Base-by-base conservation (phyloP, 768 basidiomycete genomes). In the Tylopilus cervinicoccineus region DNA sequence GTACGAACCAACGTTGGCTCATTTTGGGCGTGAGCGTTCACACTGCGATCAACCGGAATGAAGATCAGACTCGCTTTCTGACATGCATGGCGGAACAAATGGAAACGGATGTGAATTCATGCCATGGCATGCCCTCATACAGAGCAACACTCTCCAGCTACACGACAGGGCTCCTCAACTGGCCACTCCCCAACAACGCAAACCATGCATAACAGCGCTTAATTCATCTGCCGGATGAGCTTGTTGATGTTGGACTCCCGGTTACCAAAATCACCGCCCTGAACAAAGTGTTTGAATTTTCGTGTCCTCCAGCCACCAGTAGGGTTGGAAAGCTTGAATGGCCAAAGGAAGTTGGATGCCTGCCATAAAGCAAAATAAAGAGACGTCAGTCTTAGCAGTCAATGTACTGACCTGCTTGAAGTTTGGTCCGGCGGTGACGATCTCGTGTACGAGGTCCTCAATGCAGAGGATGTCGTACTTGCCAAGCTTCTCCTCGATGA, bases 261-360 rank as follows among this genome's bases (percentile, higher is more conserved):
- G 79, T 97, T 84, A 72, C 96, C 96, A 69, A 93, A 89, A 77
- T 96, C 93, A 73, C 94, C 94, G 63, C 93, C 93, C 79, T 93
- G 81, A 52, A 96, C 82, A 68, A 78, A 96, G 76, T 93, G 90
- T 76, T 88, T 95, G 84, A 97, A 97, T 76, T 98, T 98, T 69
- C 93, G 83, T 68, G 81, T 84, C 75, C 92, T 86, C 95, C 93
- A 99, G 59, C 96, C 96, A 57, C 96, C 95, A 56, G 81, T 97
- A 47, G 96, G 95, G 83, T 97, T 97, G 64, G 93, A 97, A 54
- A 99, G 88, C 71, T 99, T 99, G 83, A 99, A 97, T 22, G 96
- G 96, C 94, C 94, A 98, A 45, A 98, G 85, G 84, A 95, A 94
- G 81, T 93, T 94, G 58, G 88, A 82, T 49, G 85, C 88, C 86